Percentiles rank a stretch among this genome's conserved stretches.
Evolutionary conservation across 495 filamentous ascomycete species (phyloP).

Genomic region (Margaritispora aquatica): DNA sequence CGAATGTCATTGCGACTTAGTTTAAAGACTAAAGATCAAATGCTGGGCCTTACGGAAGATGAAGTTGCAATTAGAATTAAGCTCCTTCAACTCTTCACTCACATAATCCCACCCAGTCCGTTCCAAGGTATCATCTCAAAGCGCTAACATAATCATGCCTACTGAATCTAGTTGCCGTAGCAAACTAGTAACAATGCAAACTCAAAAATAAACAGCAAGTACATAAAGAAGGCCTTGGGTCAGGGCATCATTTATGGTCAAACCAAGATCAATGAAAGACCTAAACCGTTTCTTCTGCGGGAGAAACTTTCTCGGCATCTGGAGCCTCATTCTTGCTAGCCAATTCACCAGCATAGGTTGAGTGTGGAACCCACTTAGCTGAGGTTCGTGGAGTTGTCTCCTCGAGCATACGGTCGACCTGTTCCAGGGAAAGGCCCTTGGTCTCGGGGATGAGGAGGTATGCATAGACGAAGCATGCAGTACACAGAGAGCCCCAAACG

Average conservation of each 20-base stretch:
- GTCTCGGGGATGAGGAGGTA: slow-evolving; percentile 82
- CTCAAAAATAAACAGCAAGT: not conserved
- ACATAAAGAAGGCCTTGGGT: not conserved
- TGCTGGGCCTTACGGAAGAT: no score
- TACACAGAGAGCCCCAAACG: slow-evolving; percentile 69
- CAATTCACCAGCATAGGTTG: slow-evolving; percentile 62
- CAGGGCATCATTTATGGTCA: not conserved
- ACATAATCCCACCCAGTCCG: not conserved
- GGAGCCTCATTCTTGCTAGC: not conserved
- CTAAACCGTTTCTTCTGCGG: not conserved
- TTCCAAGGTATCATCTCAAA: not conserved
- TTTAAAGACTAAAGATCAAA: no score
- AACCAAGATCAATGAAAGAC: not conserved
- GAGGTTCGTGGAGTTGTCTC: slow-evolving; percentile 67
- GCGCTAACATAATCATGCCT: not conserved
- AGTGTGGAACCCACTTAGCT: slow-evolving; percentile 62
- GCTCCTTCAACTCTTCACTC: not conserved
- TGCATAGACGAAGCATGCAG: slow-evolving; percentile 59
- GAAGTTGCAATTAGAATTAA: slow-evolving; percentile 1
- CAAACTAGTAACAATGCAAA: not conserved
- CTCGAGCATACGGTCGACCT: slow-evolving; percentile 87
- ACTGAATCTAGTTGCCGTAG: not conserved
- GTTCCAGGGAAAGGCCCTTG: slow-evolving; percentile 71
- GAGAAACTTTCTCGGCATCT: not conserved
- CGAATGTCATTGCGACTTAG: no score